Conservation (phyloP, 805 yeast species). For the Metschnikowia proteae region DNA sequence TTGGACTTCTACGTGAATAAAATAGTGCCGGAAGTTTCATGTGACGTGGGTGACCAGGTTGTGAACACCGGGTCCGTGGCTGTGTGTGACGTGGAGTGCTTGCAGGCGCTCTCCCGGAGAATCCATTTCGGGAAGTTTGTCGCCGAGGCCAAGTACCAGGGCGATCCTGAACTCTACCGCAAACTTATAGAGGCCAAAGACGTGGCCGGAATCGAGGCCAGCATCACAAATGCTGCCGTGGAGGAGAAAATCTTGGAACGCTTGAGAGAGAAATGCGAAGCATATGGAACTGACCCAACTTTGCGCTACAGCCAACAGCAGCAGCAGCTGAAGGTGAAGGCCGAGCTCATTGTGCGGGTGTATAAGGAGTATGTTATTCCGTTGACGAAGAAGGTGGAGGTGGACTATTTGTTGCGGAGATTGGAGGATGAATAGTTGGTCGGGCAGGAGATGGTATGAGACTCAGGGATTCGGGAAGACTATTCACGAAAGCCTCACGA, state of each 20-base stretch:
- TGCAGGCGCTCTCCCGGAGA: conserved; percentile 86
- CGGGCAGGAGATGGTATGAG: neutral
- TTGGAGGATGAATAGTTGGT: conserved; percentile 8
- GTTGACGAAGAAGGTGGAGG: conserved; percentile 90
- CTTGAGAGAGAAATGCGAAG: conserved; percentile 72
- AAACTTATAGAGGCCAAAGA: conserved; percentile 64
- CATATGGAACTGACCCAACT: conserved; percentile 86
- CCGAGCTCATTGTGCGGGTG: conserved; percentile 75
- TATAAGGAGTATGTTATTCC: conserved; percentile 90
- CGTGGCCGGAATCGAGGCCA: conserved; percentile 65
- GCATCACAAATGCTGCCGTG: conserved; percentile 84
- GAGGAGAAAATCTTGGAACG: conserved; percentile 81
- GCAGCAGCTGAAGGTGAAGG: conserved; percentile 73
- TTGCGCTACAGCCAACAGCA: conserved; percentile 58
- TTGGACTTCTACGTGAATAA: conserved; percentile 61
- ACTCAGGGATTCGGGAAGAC: neutral
- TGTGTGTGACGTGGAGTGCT: conserved; percentile 74
- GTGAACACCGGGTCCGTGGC: conserved; percentile 90
- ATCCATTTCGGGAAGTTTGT: conserved; percentile 97
- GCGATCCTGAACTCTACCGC: conserved; percentile 60
- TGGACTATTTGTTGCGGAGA: conserved; percentile 83
- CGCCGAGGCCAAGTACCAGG: conserved; percentile 87
- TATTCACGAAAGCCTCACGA: too few species aligned
- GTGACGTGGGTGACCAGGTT: conserved; percentile 63
- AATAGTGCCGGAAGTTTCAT: conserved; percentile 74